A percentile compares a stretch with the other conserved stretches of the same genome.
phyloP scores from a whole-genome alignment of 345 rosid species.

The Populus nigra region DNA sequence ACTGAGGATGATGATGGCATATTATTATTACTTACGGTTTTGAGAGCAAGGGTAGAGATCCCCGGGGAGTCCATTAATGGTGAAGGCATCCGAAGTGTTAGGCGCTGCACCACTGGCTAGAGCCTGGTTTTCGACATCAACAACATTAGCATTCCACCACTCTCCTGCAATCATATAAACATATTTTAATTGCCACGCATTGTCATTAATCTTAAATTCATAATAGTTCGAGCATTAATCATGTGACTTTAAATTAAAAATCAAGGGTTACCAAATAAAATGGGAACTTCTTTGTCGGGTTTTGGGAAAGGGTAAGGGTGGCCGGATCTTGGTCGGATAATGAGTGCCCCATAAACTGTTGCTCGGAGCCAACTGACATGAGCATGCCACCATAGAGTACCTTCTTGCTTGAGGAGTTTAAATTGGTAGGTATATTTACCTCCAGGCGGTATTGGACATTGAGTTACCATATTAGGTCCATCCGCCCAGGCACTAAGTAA shows the following conservation, averaged over 20 bases:
- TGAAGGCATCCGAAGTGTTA: constrained; percentile 67
- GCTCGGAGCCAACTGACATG: constrained; percentile 70
- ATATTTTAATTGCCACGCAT: not conserved
- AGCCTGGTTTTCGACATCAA: constrained; percentile 56
- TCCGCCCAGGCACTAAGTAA: constrained; percentile 72
- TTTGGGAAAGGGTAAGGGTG: constrained; percentile 72
- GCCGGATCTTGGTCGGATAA: constrained; percentile 63
- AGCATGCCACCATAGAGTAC: constrained; percentile 97
- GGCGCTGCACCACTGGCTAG: constrained; percentile 57
- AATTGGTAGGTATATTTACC: constrained; percentile 60
- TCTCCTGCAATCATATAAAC: constrained; percentile 47
- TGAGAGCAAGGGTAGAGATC: constrained; percentile 75
- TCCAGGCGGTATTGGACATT: constrained; percentile 76
- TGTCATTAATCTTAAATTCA: not conserved
- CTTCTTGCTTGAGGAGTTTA: constrained; percentile 62
- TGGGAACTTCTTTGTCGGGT: constrained; percentile 69
- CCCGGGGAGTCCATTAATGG: constrained; percentile 91
- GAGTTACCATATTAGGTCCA: constrained; percentile 74
- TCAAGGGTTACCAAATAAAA: constrained; percentile 61
- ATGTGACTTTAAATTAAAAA: not conserved
- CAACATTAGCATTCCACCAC: constrained; percentile 83
- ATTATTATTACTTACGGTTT: constrained; percentile 36
- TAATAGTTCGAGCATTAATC: not conserved
- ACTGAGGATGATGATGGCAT: not conserved
- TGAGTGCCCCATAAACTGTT: constrained; percentile 78